Conservation (phyloP, 1,284 basidiomycete genomes). For the Heliocybe sulcata region DNA sequence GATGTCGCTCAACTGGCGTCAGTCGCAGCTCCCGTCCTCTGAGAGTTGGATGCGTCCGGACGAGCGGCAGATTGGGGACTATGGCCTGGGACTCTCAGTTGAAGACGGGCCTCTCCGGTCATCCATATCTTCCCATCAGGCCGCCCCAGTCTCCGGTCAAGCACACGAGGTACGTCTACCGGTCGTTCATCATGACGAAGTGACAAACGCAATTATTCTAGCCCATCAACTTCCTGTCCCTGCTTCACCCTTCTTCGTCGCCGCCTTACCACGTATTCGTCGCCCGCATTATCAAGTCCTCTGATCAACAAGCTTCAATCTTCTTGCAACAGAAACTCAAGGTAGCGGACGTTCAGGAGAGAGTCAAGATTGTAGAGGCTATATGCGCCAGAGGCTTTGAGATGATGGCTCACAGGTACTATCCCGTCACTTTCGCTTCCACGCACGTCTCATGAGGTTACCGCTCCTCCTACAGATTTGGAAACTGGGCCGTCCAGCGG, state of each 20-base stretch:
- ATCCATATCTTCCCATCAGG: neutral
- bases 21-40: neutral
- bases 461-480: constrained; percentile 43
- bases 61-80: neutral
- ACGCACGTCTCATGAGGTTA: neutral
- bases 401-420: constrained; percentile 81
- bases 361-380: constrained; percentile 75
- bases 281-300: constrained; percentile 74
- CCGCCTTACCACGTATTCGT: constrained; percentile 78
- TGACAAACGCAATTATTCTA: constrained; percentile 19
- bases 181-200: neutral
- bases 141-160: neutral
- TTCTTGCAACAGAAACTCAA: constrained; percentile 83
- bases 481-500: constrained; percentile 82
- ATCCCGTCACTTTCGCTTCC: constrained; percentile 7
- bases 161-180: neutral
- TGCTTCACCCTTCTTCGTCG: constrained; percentile 74
- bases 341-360: constrained; percentile 70
- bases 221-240: constrained; percentile 80
- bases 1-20: neutral
- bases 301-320: constrained; percentile 83
- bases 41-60: neutral
- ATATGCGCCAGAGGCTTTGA: constrained; percentile 76
- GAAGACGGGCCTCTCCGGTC: neutral
- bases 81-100: neutral